Base-by-base conservation (phyloP, 352 stramenopile species). In the Phytophthora pisi region DNA sequence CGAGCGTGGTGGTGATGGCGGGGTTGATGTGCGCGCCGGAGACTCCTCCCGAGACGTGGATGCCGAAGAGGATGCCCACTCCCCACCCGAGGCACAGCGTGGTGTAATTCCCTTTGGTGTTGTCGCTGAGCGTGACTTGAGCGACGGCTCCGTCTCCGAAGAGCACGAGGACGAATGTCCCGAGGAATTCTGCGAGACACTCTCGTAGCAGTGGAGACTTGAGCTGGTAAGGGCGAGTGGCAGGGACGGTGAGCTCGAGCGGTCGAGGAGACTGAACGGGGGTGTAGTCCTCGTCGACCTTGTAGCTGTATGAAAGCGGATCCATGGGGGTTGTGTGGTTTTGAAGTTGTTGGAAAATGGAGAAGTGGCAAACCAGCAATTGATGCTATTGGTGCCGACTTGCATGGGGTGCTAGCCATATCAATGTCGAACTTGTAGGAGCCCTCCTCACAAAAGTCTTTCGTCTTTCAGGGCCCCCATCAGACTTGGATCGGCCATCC, bases 141-240 rank as follows among this genome's bases (percentile, higher is more conserved):
- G 81, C 77, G 34, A 89, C 81, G n/a, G 83, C 81, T 23, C 81
- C 83, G 51, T 85, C 71, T 10, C 83, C 83, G 64, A 91, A 90
- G 13, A 74, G 40, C 58, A 91, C 72, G 36, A 91, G 63, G 15
- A 90, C 67, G 40, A 88, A 66, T 4, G 78, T 86, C 52, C 77
- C 79, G 40, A 91, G 68, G 68, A 88, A 89, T 58, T 90, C 83
- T 40, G 79, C 81, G 18, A 90, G 23, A 46, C 83, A 90, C 59
- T 91, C 77, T 20, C 82, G 82, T 10, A 80, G 16, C 26, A 83
- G 64, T 28, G 72, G 72, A 2, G 63, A 78, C 64, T 79, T 82
- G 64, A 79, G 59, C 28, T 73, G 63, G 51, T 70, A 79, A 20
- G 69, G 50, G 5, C 54, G 54, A 43, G 55, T 70, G 2, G 47